Evolutionary conservation across 23 red algal genomes (phyloP), one percentile per base, ranked within the genome.

Genomic region (Chondrus crispus): DNA sequence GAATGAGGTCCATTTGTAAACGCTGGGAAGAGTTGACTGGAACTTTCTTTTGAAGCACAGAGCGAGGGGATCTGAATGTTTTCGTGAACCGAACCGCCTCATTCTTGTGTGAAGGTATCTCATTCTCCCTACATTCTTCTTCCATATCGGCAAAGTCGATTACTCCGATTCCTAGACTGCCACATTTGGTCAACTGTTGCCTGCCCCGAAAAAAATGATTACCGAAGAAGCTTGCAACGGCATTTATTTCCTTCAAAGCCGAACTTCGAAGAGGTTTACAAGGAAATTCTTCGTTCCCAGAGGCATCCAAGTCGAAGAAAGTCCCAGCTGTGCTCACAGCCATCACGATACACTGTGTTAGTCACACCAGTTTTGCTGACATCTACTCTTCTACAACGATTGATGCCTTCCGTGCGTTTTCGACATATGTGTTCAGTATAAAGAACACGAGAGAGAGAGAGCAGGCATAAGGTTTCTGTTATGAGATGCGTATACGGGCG

Each of bases 1-100:
- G 50, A 2, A 91, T 24, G 30, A 91, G 54, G 52, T 91, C 88
- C 88, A 91, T 91, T 50, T 91, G 52, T 47, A 47, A 46, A 43
- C 45, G 3, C 46, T 91, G 88, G 5, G 62, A 91, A 42, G 88
- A 52, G 62, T 68, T 62, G 66, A 76, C 29, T 5, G 85, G 85
- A 44, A 89, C 66, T 32, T 44, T 78, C 12, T 54, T 58, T 36
- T 46, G 24, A 16, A 89, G 43, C 20, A 74, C 26, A 8, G 36
- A 47, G 38, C 47, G 41, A 11, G 85, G 85, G 53, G 85, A 55
- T 49, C 30, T 86, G 58, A 86, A 45, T 13, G 60, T 66, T 66
- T 66, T 66, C 60, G 60, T 6, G 35, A 32, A 32, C 26, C 60
- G 60, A 22, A 0, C 60, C 9, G 60, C 60, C 9, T n/a, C 60